Evolutionary conservation across 805 yeast species (phyloP), one percentile per base, ranked within the genome.

Genomic region (Lipomyces chichibuensis): DNA sequence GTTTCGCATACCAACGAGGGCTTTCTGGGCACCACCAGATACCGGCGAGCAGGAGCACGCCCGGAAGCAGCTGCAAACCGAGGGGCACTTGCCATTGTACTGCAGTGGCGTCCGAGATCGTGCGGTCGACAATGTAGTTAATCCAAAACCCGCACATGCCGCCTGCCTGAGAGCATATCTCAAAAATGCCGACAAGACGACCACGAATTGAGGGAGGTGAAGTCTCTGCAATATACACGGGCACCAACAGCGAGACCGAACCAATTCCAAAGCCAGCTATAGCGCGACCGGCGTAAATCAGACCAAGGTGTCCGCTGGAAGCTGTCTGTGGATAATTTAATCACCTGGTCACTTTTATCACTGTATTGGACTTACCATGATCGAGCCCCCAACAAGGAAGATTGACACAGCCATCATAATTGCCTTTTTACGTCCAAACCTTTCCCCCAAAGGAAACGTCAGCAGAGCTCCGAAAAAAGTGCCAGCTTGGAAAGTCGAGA

Each of bases 211-310:
- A 79, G 76, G 86, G 83, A 43, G 88, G 88, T 37, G 90, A 81
- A 67, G 87, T 79, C 76, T 88, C 92, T 8, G 90, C 84, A 64
- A 87, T 84, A 75, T 83, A 88, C 53, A 86, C 86, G 37, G 91
- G 91, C 53, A 87, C 88, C 70, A 83, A 87, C 9, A 89, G 81
- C 4, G 90, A 84, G 62, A 88, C 87, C 62, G 87, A 80, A 69
- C 91, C 91, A 65, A 88, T 82, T 74, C 87, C 90, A 58, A 85
- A 71, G n/a, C 93, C 93, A 17, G 89, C 84, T 37, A 87, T 76
- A 39, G 85, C 81, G 66, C 94, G 80, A 0, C 94, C 94, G 51
- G 67, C 73, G 54, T 69, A 69, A 52, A 60, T 80, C 71, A 43
- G 82, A 27, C 59, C 65, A 14, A 81, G 70, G 11, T 27, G 32